Evolutionary conservation across 1,284 basidiomycete genomes (phyloP).

Genomic region (Inonotus obliquus): DNA sequence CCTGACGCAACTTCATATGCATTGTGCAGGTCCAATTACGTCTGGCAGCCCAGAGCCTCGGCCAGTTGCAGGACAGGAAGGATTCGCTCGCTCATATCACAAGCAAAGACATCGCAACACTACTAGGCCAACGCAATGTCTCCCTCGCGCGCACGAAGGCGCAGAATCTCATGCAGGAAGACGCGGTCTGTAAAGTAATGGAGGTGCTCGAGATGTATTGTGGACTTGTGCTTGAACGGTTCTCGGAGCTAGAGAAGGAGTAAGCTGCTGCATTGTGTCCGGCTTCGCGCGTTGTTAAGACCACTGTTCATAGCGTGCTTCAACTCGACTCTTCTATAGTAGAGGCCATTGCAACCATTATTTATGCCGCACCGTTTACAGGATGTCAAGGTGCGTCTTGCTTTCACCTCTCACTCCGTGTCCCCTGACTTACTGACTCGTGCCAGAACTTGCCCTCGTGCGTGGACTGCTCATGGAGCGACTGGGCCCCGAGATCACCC

Average conservation of each 20-base stretch:
- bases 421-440: background rate
- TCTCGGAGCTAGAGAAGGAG: constrained; percentile 52
- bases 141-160: constrained; percentile 63
- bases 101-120: constrained; percentile 59
- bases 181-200: constrained; percentile 53
- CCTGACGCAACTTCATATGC: background rate
- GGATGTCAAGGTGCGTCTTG: constrained; percentile 49
- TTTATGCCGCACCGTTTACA: constrained; percentile 52
- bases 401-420: background rate
- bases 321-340: constrained; percentile 36
- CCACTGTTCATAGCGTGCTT: constrained; percentile 35
- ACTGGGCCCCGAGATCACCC: constrained; percentile 53
- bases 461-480: constrained; percentile 50
- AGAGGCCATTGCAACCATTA: constrained; percentile 64
- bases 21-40: constrained; percentile 53
- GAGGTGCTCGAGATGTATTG: constrained; percentile 65
- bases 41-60: constrained; percentile 57
- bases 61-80: constrained; percentile 63
- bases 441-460: constrained; percentile 51
- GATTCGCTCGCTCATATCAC: constrained; percentile 59
- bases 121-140: constrained; percentile 56
- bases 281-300: constrained; percentile 2
- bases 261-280: constrained; percentile 25
- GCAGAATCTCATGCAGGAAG: constrained; percentile 59
- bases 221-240: constrained; percentile 52